Conservation (phyloP, 2,329 filamentous ascomycete species). For the Leptodontidium sp. region DNA sequence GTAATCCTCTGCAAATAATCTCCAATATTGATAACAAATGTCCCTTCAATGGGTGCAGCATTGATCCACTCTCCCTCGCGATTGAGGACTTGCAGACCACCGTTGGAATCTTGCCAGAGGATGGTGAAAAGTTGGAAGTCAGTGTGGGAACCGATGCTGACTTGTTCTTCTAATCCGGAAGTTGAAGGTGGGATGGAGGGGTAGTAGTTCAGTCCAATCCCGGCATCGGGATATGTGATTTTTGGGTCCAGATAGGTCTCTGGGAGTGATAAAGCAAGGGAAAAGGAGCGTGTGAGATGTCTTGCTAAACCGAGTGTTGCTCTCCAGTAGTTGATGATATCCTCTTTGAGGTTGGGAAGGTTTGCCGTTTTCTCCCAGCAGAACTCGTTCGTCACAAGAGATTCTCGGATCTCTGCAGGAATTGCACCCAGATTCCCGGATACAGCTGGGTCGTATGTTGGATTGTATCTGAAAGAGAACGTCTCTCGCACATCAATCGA, state of each 20-base stretch:
- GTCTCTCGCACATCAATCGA: slow-evolving; percentile 26
- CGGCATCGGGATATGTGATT: slow-evolving; percentile 55
- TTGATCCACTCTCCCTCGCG: slow-evolving; percentile 52
- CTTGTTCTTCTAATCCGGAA: slow-evolving; percentile 14
- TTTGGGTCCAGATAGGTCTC: slow-evolving; percentile 62
- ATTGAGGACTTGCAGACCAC: slow-evolving; percentile 56
- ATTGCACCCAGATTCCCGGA: slow-evolving; percentile 11
- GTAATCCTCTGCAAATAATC: slow-evolving; percentile 79
- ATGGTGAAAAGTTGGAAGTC: slow-evolving; percentile 57
- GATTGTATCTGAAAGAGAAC: slow-evolving; percentile 28
- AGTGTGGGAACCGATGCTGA: slow-evolving; percentile 52
- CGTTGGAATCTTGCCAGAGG: slow-evolving; percentile 54
- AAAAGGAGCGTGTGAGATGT: slow-evolving; percentile 59
- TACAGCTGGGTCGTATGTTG: slow-evolving; percentile 22
- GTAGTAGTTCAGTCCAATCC: slow-evolving; percentile 48
- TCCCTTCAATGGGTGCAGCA: slow-evolving; percentile 51
- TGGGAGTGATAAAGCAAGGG: slow-evolving; percentile 58
- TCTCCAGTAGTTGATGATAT: slow-evolving; percentile 47
- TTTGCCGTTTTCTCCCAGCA: slow-evolving; percentile 51
- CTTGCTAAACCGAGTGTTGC: slow-evolving; percentile 52
- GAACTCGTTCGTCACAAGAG: slow-evolving; percentile 20
- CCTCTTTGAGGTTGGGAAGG: slow-evolving; percentile 46
- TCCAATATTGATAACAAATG: slow-evolving; percentile 56
- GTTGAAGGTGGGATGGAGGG: slow-evolving; percentile 31
- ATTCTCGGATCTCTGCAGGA: slow-evolving; percentile 13